Conservation (phyloP, 257 asterid species). For the Paulownia fortunei region DNA sequence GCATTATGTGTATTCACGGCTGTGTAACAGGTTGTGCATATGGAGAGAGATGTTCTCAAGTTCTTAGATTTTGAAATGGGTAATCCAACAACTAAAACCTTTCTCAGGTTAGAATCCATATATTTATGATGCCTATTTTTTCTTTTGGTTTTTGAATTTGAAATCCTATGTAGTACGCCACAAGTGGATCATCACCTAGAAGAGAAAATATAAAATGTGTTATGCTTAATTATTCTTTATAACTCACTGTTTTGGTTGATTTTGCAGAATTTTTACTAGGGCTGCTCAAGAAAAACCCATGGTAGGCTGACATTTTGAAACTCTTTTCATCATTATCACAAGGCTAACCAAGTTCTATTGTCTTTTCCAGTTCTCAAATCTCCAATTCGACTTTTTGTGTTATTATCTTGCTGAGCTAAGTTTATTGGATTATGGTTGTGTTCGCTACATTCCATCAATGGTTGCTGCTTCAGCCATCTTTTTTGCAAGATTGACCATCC, state of each 20-base stretch:
- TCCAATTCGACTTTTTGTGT: constrained; percentile 64
- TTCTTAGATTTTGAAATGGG: constrained; percentile 68
- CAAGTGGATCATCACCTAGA: background rate
- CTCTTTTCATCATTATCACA: background rate
- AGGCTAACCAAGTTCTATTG: constrained; percentile 31
- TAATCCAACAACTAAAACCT: constrained; percentile 74
- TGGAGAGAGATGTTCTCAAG: constrained; percentile 75
- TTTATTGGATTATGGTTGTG: constrained; percentile 66
- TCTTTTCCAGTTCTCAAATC: constrained; percentile 51
- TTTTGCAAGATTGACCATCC: constrained; percentile 64
- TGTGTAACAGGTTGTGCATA: constrained; percentile 54
- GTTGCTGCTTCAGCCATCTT: constrained; percentile 88
- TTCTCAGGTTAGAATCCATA: constrained; percentile 64
- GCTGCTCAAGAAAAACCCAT: constrained; percentile 59
- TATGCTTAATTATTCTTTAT: background rate
- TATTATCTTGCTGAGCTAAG: constrained; percentile 82
- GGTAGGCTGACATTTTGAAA: constrained; percentile 44
- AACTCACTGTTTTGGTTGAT: constrained; percentile 27
- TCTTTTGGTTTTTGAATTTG: background rate
- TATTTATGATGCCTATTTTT: background rate
- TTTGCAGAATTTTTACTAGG: constrained; percentile 67
- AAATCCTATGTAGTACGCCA: background rate
- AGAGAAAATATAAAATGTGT: background rate
- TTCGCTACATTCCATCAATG: constrained; percentile 72
- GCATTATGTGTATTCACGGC: background rate